A percentile compares a stretch with the other conserved stretches of the same genome.
Evolutionary conservation across 768 basidiomycete genomes (phyloP).

Genomic region (Russula brevipes): DNA sequence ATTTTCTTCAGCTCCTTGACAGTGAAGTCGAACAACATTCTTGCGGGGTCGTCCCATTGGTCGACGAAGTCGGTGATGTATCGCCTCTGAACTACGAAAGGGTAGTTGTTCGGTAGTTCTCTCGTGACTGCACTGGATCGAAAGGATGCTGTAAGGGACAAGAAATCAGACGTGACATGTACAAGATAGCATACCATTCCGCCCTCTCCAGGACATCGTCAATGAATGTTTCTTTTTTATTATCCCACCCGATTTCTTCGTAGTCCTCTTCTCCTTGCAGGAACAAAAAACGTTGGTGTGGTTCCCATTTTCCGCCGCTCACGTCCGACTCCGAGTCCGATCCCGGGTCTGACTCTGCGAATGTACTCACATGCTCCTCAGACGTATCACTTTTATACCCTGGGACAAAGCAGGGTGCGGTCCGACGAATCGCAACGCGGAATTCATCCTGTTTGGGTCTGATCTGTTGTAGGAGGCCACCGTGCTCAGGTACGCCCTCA

Average conservation of each 20-base stretch:
- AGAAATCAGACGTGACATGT: background rate
- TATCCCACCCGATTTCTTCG: background rate
- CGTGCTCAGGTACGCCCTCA: background rate
- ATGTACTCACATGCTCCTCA: too few relatives aligned
- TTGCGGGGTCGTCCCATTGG: conserved; percentile 49
- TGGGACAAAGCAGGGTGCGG: conserved; percentile 16
- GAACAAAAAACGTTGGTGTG: conserved; percentile 16
- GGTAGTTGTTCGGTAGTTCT: conserved; percentile 64
- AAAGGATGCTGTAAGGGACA: background rate
- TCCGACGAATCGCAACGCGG: conserved; percentile 1
- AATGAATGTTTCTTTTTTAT: conserved; percentile 38
- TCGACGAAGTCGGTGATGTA: conserved; percentile 44
- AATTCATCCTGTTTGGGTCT: conserved; percentile 7
- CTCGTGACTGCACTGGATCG: conserved; percentile 58
- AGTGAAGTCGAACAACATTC: conserved; percentile 41
- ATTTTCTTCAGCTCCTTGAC: conserved; percentile 37
- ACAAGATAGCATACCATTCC: conserved; percentile 36
- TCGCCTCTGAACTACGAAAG: conserved; percentile 51
- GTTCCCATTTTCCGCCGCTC: background rate
- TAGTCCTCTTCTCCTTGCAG: conserved; percentile 26
- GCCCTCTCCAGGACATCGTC: conserved; percentile 49
- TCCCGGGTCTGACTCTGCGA: too few relatives aligned
- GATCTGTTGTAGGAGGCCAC: background rate
- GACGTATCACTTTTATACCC: background rate
- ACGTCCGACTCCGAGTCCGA: background rate